Base-by-base conservation (phyloP, 2,329 filamentous ascomycete species). In the Alternaria gansuensis region DNA sequence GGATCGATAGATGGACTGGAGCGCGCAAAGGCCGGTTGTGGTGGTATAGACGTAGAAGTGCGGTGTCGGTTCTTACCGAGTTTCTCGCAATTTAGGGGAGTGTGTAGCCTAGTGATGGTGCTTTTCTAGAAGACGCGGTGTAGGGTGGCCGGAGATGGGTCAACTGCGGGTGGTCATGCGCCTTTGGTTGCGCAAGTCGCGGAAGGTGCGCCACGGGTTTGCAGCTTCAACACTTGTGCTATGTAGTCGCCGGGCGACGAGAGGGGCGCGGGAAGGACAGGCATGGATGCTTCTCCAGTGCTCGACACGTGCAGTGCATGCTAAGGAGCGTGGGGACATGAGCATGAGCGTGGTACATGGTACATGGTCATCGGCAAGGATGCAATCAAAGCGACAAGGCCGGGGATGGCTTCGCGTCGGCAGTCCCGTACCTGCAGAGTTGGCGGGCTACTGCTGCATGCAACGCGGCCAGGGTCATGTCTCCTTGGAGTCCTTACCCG, bases 131-230 rank as follows among this genome's bases (percentile, higher is more conserved):
- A 44, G 59, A 51, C 59, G 59, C 64, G 54, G 62, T 64, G 62
- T 61, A 57, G 62, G 59, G 57, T 55, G 52, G 57, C 53, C 46
- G 51, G 43, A 51, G 40, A 39, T 43, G 33, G 44, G 57, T 60
- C 58, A 57, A 64, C 48, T 59, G 48, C 58, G 48, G 44, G 45
- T 51, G 64, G 65, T 69, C 68, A 70, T 64, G 68, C 59, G 56
- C 44, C 34, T 39, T 46, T 14, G 65, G 64, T 60, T 51, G 60
- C 61, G 60, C 54, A 56, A 64, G 62, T 61, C 61, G 66, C 64
- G 66, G 67, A 59, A 68, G 63, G 46, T 52, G 61, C 62, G 59
- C 59, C 45, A 57, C 66, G 57, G 57, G 50, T 39, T 40, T 23
- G 48, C 51, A 43, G 29, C 33, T 41, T 36, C 26, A 49, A 54